Evolutionary conservation across 805 yeast genomes (phyloP).

Genomic region (Wickerhamomyces tratensis): DNA sequence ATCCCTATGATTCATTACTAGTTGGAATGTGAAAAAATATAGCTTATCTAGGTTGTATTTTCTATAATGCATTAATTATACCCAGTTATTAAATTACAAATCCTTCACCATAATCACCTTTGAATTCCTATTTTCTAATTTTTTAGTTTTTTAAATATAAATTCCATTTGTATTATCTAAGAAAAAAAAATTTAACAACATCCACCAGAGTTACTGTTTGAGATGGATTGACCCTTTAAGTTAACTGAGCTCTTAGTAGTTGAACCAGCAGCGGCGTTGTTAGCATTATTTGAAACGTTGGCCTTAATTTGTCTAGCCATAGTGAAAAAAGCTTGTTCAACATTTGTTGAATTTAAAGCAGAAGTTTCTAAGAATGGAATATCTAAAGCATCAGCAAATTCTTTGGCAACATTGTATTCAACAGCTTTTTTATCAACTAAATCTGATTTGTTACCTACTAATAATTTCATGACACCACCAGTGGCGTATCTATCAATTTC

Average conservation of each 20-base stretch:
- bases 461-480: constrained; percentile 89
- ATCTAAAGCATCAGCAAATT: constrained; percentile 91
- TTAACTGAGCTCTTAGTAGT: constrained; percentile 58
- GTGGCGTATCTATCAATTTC: constrained; percentile 98
- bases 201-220: constrained; percentile 29
- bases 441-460: constrained; percentile 96
- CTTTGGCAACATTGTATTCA: constrained; percentile 92
- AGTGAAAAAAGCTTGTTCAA: constrained; percentile 96
- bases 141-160: neutral
- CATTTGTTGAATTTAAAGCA: constrained; percentile 91
- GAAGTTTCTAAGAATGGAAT: constrained; percentile 95
- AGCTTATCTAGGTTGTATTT: no score
- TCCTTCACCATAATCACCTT: no score
- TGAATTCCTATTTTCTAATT: no score
- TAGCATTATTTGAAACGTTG: constrained; percentile 64
- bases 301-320: constrained; percentile 99
- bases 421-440: constrained; percentile 89
- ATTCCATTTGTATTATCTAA: neutral
- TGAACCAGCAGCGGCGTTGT: constrained; percentile 17
- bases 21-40: no score
- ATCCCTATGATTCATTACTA: no score
- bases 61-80: no score
- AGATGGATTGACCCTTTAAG: constrained; percentile 58
- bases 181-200: constrained; percentile 30
- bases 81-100: no score